Base-by-base conservation (phyloP, 805 yeast species). In the Scheffersomyces stipitis region DNA sequence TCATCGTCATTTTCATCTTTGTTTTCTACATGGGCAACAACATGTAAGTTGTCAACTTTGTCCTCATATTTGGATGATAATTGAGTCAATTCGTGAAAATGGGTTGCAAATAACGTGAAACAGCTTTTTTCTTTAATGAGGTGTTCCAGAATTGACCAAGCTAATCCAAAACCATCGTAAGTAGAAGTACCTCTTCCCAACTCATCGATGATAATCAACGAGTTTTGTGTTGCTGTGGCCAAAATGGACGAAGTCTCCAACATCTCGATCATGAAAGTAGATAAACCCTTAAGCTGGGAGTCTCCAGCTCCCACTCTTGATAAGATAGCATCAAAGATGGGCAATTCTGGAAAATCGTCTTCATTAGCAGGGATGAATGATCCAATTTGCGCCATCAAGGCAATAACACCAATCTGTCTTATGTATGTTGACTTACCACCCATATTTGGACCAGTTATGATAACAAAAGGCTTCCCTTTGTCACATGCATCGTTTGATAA, bases 271-370 rank as follows among this genome's bases (percentile, higher is more conserved):
- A 86, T 86, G 52, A 93, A 93, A 0, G 99, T 93, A 0, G 98
- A 90, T 18, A 93, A 87, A 17, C 99, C 99, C 61, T 91, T 90
- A 54, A 93, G 71, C 62, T 93, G 99, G 0, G 97, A 91, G 59
- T 93, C 99, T 9, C 97, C 95, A 2, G 99, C 98, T 8, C 99
- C 99, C n/a, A 93, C 96, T 55, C 99, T 80, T 10, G 98, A 95
- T 41, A 93, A 73, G 4, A 93, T 83, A 2, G 96, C 88, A 62
- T 93, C 99, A 44, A 91, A 88, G 2, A 93, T 70, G 9, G 88
- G 80, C 17, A 93, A 58, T 51, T 87, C 90, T 0, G 96, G 90
- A 6, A 32, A 40, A 8, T 42, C 45, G 5, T 51, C 61, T 23
- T 72, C 80, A 27, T 69, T 71, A 9, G 67, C 66, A 2, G 99